These are phyloP conservation scores for Saccharum hybrid DNA, from an alignment of 202 grass and related monocot species.

Conservation along the genomic window DNA sequence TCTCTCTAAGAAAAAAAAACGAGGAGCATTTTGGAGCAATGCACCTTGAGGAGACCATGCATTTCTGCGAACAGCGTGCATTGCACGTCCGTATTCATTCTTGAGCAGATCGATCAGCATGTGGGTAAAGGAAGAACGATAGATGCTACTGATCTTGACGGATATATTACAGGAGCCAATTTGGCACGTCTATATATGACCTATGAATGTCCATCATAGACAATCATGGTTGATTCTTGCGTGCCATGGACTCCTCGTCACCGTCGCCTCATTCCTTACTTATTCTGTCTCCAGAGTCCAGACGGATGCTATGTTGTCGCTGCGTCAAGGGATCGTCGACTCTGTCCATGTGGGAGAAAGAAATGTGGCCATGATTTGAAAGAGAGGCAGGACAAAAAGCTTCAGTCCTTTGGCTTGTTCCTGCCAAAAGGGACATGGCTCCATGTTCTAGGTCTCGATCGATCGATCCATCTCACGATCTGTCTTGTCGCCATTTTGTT, in stretches of 20 bases:
- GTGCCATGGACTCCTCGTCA: conserved; percentile 8
- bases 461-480: background rate
- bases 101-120: background rate
- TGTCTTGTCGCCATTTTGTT: background rate
- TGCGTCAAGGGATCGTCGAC: background rate
- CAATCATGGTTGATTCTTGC: conserved; percentile 21
- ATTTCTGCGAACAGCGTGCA: background rate
- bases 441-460: conserved; percentile 19
- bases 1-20: too few species aligned
- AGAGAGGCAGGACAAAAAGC: conserved; percentile 13
- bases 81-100: background rate
- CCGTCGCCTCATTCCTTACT: too few species aligned
- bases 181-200: background rate
- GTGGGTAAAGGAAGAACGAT: background rate
- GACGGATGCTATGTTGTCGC: conserved; percentile 9
- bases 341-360: conserved; percentile 19
- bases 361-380: conserved; percentile 28
- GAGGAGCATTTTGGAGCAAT: too few species aligned
- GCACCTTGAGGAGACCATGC: background rate
- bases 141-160: background rate
- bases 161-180: background rate
- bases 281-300: background rate
- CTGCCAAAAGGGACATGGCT: conserved; percentile 35
- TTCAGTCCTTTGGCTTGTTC: conserved; percentile 33
- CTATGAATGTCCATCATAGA: background rate